Conservation (phyloP, 306 rosid species). For the Citrullus mucosospermus region DNA sequence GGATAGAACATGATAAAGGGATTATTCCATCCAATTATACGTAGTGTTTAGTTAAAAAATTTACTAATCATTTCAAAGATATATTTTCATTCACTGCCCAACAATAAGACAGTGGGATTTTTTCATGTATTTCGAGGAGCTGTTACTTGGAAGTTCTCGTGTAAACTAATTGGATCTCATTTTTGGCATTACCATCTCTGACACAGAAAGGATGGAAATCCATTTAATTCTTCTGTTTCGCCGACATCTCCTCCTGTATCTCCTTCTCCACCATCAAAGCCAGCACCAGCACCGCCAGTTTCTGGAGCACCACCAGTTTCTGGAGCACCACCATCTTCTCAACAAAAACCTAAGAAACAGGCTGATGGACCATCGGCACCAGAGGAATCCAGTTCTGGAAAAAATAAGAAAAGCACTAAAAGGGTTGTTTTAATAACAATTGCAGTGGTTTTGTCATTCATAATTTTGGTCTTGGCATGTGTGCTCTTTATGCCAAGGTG, state of each 20-base stretch:
- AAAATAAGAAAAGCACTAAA: conserved; percentile 29
- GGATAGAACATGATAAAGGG: neutral
- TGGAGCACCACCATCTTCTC: conserved; percentile 33
- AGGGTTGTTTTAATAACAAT: conserved; percentile 67
- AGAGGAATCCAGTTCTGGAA: conserved; percentile 42
- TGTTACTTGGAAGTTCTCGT: neutral
- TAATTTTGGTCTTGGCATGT: conserved; percentile 40
- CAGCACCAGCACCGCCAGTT: conserved; percentile 27
- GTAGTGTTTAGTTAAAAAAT: neutral
- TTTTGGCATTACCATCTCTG: conserved; percentile 11
- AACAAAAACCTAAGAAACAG: conserved; percentile 18
- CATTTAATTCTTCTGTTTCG: conserved; percentile 41
- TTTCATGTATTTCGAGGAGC: neutral
- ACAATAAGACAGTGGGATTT: neutral
- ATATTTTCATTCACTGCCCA: neutral
- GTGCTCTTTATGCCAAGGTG: conserved; percentile 53
- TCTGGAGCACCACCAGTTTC: conserved; percentile 33
- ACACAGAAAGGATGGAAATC: conserved; percentile 83
- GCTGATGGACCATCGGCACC: conserved; percentile 48
- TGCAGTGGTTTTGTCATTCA: conserved; percentile 35
- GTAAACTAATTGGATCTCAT: conserved; percentile 6
- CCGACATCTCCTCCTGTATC: conserved; percentile 38
- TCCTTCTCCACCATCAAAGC: conserved; percentile 26
- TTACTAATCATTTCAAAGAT: neutral
- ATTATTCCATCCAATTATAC: neutral